Percentiles rank a stretch among this genome's conserved stretches.
These are phyloP conservation scores for Monilinia polystroma DNA, from an alignment of 2,329 filamentous ascomycete species.

Conservation along the genomic window DNA sequence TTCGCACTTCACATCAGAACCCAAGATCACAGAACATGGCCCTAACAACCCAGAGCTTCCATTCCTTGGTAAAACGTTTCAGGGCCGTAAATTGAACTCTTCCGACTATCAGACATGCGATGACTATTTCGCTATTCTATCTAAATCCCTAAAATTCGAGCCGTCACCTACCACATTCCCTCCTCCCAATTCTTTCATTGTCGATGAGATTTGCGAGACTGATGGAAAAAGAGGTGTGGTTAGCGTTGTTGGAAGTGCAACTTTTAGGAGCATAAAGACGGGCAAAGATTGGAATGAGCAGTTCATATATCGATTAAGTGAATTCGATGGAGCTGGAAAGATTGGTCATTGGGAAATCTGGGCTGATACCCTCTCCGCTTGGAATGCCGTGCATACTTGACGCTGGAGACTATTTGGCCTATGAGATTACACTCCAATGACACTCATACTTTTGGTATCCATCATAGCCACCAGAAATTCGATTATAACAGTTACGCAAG, in stretches of 20 bases:
- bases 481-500: background rate
- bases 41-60: constrained; percentile 41
- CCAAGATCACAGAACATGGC: constrained; percentile 45
- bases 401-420: background rate
- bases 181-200: constrained; percentile 29
- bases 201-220: constrained; percentile 38
- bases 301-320: constrained; percentile 45
- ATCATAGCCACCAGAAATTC: background rate
- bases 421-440: background rate
- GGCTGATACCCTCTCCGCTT: constrained; percentile 46
- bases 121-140: constrained; percentile 43
- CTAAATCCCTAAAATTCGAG: constrained; percentile 34
- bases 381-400: constrained; percentile 40
- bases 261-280: constrained; percentile 43
- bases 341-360: constrained; percentile 47
- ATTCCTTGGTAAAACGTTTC: constrained; percentile 44
- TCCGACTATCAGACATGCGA: constrained; percentile 38
- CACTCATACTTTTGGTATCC: too few relatives aligned
- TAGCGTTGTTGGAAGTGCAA: constrained; percentile 41
- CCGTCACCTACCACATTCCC: constrained; percentile 20
- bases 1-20: constrained; percentile 20
- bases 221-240: constrained; percentile 36
- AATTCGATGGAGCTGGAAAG: constrained; percentile 42
- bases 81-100: constrained; percentile 19
- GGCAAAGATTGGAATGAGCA: constrained; percentile 44